Evolutionary conservation across 129 eudicot species (phyloP), one percentile per base, ranked within the genome.

Genomic region (Flaveria sonorensis): DNA sequence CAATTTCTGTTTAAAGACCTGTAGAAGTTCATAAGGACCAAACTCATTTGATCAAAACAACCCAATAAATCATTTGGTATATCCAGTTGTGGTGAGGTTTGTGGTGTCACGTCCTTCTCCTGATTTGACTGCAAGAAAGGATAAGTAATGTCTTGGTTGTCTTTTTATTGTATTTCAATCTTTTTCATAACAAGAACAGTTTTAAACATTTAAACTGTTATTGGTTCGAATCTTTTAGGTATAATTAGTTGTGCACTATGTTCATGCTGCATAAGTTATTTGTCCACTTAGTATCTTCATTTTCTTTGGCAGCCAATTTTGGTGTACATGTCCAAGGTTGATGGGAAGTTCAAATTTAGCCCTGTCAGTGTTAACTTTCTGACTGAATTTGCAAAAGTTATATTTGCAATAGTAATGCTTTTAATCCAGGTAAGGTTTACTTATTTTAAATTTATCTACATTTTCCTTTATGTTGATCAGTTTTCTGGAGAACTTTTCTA

Each of bases 321-420:
- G 93, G 99, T 95, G 53, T 95, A 65, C 77, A 95, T 92, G 99
- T 91, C 97, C 84, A 95, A 95, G 86, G 99, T 95, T 86, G 99
- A 95, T 92, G 99, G 99, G 45, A 85, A 81, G 76, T 95, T 95
- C 86, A 89, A 95, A 48, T 95, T 95, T 85, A 95, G 99, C 78
- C 99, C 99, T 21, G 82, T 95, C 75, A 95, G 99, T 82, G 99
- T 95, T 70, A 95, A 95, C 87, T 95, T 95, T 83, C 81, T 95
- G 83, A 95, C 97, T 30, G 99, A 95, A 87, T 59, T 86, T 79
- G 83, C 90, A 21, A 95, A 95, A 77, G 96, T 95, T 72, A 50
- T 92, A 82, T 95, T 95, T 86, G 99, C 99, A 85, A 71, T 95
- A 68, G 73, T 89, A 45, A 95, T 95, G 99, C 99, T 95, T 76